Base-by-base conservation (phyloP, 352 stramenopile species). In the Globisporangium parvum region DNA sequence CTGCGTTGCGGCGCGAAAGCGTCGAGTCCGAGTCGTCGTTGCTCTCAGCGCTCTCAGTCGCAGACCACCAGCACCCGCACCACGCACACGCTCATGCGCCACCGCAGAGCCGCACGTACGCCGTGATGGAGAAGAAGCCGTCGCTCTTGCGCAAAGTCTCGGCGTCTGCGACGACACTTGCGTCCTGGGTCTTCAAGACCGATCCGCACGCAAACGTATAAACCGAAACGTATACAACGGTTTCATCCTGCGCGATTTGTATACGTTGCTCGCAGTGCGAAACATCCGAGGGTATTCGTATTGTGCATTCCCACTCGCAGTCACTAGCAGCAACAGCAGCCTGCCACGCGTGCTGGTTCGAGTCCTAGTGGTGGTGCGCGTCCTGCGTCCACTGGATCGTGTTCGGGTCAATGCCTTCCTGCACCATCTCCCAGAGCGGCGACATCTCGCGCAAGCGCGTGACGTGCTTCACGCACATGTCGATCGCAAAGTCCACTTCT, bases 391-490 rank as follows among this genome's bases (percentile, higher is more conserved):
- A 99, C 79, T 99, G 88, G 75, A 99, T 99, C 59, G 87, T 91
- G 70, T 97, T 99, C n/a, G 98, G 88, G 76, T 99, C 97, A 60
- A 99, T 98, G 56, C 97, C 97, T 79, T 99, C 97, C 78, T 99
- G 97, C 44, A 99, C 96, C 96, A 99, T 98, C 78, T 99, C 97
- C 96, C 97, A 99, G 24, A 99, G 77, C 24, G 97, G 97, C 53
- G 81, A 98, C 96, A 99, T 99, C 66, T 99, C 97, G 53, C 97
- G 93, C 62, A 99, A 82, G 48, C 96, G 89, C 42, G 63, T 87
- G 8, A 99, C 97, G 73, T 99, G 95, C 69, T 96, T 88, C 53
- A 95, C 80, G 52, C 87, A 91, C 57, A 99, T 74, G 3, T 98
- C 92, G 21, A 99, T 66, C 0, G 97, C 93, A 71, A 97, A 98